Base-by-base conservation (phyloP, 2,329 filamentous ascomycete species). In the Fusarium sp. region DNA sequence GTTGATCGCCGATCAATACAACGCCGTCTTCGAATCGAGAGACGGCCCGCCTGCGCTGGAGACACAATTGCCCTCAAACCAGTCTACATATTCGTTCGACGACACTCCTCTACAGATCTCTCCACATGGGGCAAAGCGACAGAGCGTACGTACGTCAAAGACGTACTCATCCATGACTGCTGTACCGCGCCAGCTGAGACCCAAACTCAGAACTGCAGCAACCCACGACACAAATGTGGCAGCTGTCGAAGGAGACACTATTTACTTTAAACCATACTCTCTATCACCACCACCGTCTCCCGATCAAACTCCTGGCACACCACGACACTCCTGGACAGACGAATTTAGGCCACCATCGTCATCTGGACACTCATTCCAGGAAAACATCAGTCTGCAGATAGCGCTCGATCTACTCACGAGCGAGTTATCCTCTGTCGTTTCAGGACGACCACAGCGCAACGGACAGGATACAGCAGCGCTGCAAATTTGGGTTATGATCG, bases 401-500 rank as follows among this genome's bases (percentile, higher is more conserved):
- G 83, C 83, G 48, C 74, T 86, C 11, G 81, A 85, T 50, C 77
- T 88, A 4, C 77, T 88, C 38, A 82, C 80, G 6, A 78, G 78
- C 20, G 84, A 87, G 62, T 76, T 88, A 10, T 80, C 82, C 1
- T 80, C 81, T 0, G 81, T 81, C 1, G 66, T 83, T 38, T 53
- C 73, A 46, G 62, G 76, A 43, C 34, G 73, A 50, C 52, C 74
- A 10, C 56, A 61, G 10, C 74, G 51, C 57, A 71, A 20, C 19
- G 17, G 73, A 56, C 38, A 65, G 4, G 78, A 82, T 34, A 78
- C 79, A 0, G 80, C 84, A 15, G 80, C 82, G 2, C 70, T 87
- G 39, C 85, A 87, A 69, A 73, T 87, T 19, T 83, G 83, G 81
- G 79, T 84, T 42, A 87, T 87, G 85, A 87, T 87, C 49, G 85